A percentile compares a stretch with the other conserved stretches of the same genome.
Evolutionary conservation across 129 eudicot genomes (phyloP).

Genomic region (Flaveria brownii): DNA sequence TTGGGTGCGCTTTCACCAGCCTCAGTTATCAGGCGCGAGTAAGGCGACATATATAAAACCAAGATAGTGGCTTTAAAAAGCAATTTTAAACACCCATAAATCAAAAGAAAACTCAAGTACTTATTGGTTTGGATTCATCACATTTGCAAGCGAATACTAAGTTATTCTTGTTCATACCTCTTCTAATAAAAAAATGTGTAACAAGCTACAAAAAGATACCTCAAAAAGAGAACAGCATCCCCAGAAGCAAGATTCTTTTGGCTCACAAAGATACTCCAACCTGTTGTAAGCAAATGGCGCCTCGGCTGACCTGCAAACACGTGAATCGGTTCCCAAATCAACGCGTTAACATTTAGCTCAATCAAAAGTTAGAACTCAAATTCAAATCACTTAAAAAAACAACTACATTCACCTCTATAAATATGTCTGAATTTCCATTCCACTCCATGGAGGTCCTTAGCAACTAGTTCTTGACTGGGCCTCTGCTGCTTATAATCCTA

Average conservation of each 20-base stretch:
- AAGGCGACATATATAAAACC: no score
- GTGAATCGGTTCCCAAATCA: slow-evolving; percentile 12
- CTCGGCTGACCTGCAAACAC: slow-evolving; percentile 81
- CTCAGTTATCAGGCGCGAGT: no score
- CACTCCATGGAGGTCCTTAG: slow-evolving; percentile 90
- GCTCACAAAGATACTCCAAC: slow-evolving; percentile 96
- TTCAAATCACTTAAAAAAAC: slow-evolving; percentile 12
- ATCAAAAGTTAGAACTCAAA: not conserved
- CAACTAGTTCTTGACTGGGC: slow-evolving; percentile 92
- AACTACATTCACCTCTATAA: slow-evolving; percentile 66
- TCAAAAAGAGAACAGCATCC: slow-evolving; percentile 93
- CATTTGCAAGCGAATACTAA: not conserved
- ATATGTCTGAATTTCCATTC: slow-evolving; percentile 97
- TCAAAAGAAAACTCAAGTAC: no score
- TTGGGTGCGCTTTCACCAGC: no score
- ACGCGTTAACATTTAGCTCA: not conserved
- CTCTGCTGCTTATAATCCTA: slow-evolving; percentile 90
- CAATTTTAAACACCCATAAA: no score
- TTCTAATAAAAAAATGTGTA: slow-evolving; percentile 3
- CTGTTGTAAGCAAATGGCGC: slow-evolving; percentile 96
- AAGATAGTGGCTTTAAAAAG: no score
- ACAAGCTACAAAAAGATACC: slow-evolving; percentile 44
- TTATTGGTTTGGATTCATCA: no score
- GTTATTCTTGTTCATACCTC: not conserved
- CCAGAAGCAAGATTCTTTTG: slow-evolving; percentile 90